These are phyloP conservation scores for Cryptococcus deneoformans DNA, from an alignment of 1,284 basidiomycete species.

Conservation along the genomic window DNA sequence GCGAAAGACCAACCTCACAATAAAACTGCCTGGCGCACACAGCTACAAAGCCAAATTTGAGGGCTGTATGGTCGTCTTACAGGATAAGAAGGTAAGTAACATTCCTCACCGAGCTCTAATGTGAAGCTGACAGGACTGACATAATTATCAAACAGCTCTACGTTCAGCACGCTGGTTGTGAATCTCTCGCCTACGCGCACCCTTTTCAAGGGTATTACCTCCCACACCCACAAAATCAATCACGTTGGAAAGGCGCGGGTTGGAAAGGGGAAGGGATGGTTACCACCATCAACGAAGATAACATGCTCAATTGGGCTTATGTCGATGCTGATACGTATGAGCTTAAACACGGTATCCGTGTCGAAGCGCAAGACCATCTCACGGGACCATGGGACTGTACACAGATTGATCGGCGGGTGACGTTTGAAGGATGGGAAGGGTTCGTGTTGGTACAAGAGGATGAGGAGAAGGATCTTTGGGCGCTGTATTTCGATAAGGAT, in stretches of 20 bases:
- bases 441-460: constrained; percentile 17
- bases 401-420: constrained; percentile 11
- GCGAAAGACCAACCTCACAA: constrained; percentile 13
- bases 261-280: constrained; percentile 21
- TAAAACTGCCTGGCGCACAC: constrained; percentile 10
- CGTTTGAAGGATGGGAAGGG: constrained; percentile 20
- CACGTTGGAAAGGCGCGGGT: constrained; percentile 15
- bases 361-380: constrained; percentile 5
- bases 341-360: constrained; percentile 15
- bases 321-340: constrained; percentile 16
- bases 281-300: constrained; percentile 17
- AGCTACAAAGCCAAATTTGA: constrained; percentile 14
- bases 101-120: background rate
- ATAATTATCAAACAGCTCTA: constrained; percentile 7
- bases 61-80: constrained; percentile 14
- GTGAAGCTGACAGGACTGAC: background rate
- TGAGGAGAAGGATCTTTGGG: constrained; percentile 11
- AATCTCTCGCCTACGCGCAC: constrained; percentile 6
- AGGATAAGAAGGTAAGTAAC: constrained; percentile 15
- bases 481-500: constrained; percentile 14
- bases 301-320: constrained; percentile 20
- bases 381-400: constrained; percentile 20
- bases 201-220: constrained; percentile 19
- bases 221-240: constrained; percentile 17
- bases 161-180: constrained; percentile 12